A percentile compares a stretch with the other conserved stretches of the same genome.
phyloP scores from a whole-genome alignment of 352 stramenopile genomes.

The Phytophthora cactorum region DNA sequence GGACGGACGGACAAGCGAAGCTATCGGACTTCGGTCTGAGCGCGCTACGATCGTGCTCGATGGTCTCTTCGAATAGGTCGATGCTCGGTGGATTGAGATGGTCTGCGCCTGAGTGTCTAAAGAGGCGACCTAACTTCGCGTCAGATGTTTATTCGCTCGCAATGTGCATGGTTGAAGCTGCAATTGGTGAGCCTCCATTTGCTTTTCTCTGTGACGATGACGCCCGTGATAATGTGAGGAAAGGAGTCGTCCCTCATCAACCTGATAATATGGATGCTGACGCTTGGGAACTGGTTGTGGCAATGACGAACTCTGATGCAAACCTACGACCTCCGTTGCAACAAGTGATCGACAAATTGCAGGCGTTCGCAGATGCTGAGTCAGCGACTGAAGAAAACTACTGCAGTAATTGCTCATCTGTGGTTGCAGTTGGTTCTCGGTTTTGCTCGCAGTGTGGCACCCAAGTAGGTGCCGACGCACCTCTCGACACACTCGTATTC shows the following conservation, averaged over 20 bases:
- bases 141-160: constrained; percentile 11
- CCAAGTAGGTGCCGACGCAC: not conserved
- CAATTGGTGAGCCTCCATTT: not conserved
- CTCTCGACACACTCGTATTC: not conserved
- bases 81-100: constrained; percentile 1
- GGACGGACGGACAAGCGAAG: not conserved
- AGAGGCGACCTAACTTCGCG: not conserved
- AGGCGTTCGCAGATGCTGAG: constrained; percentile 2
- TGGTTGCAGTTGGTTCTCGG: not conserved
- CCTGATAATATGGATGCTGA: not conserved
- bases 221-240: constrained; percentile 11
- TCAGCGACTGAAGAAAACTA: not conserved
- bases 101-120: constrained; percentile 8
- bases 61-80: not conserved
- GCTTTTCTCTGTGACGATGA: constrained; percentile 10
- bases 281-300: constrained; percentile 2
- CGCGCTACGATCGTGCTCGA: not conserved
- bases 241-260: constrained; percentile 7
- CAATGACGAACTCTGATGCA: constrained; percentile 10
- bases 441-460: constrained; percentile 10
- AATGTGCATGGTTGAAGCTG: constrained; percentile 8
- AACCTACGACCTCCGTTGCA: constrained; percentile 2
- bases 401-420: not conserved
- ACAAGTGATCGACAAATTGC: constrained; percentile 5
- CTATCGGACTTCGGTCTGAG: constrained; percentile 1